Evolutionary conservation across 768 basidiomycete species (phyloP).

Genomic region (Psilocybe cyanescens): DNA sequence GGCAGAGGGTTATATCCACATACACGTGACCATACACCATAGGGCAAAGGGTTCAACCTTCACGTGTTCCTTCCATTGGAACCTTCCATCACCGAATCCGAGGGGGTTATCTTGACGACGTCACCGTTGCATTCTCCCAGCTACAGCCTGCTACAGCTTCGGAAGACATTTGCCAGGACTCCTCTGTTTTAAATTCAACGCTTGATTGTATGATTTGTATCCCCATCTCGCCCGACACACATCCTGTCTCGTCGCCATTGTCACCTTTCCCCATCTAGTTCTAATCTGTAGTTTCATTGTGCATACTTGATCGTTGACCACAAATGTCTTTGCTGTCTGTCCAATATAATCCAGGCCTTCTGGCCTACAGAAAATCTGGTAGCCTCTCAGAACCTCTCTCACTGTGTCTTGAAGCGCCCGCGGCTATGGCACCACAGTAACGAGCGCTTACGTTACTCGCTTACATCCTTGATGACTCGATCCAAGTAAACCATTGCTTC

Average conservation of each 20-base stretch:
- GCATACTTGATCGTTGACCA: too few relatives aligned
- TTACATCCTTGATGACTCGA: neutral
- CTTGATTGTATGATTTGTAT: neutral
- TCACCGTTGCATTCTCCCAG: slow-evolving; percentile 17
- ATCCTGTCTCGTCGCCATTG: too few relatives aligned
- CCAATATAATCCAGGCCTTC: neutral
- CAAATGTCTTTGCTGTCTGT: too few relatives aligned
- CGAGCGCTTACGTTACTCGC: neutral
- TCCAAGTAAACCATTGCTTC: neutral
- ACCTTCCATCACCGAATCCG: slow-evolving; percentile 18
- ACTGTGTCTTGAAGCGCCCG: neutral
- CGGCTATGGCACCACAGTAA: neutral
- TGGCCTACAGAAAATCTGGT: too few relatives aligned
- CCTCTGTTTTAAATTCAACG: neutral
- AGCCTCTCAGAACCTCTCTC: neutral
- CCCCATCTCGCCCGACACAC: neutral
- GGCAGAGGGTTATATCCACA: slow-evolving; percentile 64
- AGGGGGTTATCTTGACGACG: slow-evolving; percentile 28
- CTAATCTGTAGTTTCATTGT: too few relatives aligned
- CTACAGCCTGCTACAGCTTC: neutral
- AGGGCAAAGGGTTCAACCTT: slow-evolving; percentile 50
- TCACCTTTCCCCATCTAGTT: too few relatives aligned
- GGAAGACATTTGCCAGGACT: neutral
- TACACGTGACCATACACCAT: slow-evolving; percentile 38
- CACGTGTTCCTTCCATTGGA: slow-evolving; percentile 29